Evolutionary conservation across 441 rosid genomes (phyloP).

Genomic region (Mallotus japonicus): DNA sequence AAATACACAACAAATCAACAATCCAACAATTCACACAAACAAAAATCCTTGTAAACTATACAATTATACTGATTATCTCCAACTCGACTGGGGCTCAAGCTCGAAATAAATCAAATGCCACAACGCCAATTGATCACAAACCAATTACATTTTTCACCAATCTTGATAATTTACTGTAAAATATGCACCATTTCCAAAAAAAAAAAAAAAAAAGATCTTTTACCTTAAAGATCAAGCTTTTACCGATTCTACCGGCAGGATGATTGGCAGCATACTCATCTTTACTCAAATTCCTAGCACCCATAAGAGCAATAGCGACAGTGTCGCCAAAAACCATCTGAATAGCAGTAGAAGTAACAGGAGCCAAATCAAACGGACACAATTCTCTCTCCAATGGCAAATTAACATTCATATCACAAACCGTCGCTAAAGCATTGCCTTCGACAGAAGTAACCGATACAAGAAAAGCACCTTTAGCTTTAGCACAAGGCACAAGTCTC

Average conservation of each 20-base stretch:
- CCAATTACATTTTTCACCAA: too few relatives aligned
- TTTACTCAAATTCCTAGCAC: conserved; percentile 68
- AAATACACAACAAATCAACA: too few relatives aligned
- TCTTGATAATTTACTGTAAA: too few relatives aligned
- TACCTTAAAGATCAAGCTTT: conserved; percentile 91
- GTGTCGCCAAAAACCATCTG: conserved; percentile 99
- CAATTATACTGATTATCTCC: too few relatives aligned
- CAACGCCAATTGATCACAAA: too few relatives aligned
- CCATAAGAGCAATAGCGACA: conserved; percentile 92
- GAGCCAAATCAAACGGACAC: conserved; percentile 92
- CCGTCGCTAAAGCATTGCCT: conserved; percentile 59
- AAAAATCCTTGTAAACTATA: too few relatives aligned
- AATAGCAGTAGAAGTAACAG: conserved; percentile 96
- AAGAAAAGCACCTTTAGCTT: conserved; percentile 64
- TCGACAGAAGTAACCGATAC: conserved; percentile 74
- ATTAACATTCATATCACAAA: conserved; percentile 79
- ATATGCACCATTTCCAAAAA: too few relatives aligned
- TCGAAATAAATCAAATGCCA: too few relatives aligned
- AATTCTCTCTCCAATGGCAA: conserved; percentile 84
- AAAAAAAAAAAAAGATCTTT: neutral
- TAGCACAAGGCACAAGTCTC: conserved; percentile 82
- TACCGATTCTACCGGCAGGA: conserved; percentile 93
- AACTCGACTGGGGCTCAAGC: too few relatives aligned
- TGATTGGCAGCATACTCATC: conserved; percentile 89
- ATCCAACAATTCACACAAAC: too few relatives aligned